Percentiles rank a stretch among this genome's conserved stretches.
Conservation (phyloP, 768 basidiomycete genomes). For the Hypsizygus marmoreus region DNA sequence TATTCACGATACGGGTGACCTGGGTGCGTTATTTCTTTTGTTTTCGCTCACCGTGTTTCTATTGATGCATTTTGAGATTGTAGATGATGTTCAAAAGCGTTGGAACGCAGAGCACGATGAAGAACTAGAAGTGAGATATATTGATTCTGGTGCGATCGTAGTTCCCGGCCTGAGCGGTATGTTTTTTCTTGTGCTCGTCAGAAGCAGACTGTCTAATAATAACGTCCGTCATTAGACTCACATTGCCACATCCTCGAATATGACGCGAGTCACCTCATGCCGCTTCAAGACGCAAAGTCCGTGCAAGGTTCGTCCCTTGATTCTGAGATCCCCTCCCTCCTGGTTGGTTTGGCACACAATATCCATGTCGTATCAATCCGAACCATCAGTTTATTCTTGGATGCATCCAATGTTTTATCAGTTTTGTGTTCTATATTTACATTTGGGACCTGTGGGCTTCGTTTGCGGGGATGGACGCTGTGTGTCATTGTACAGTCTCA, state of each 20-base stretch:
- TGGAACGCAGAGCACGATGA: background rate
- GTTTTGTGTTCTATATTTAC: no score
- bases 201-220: conserved; percentile 1
- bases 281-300: conserved; percentile 49
- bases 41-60: background rate
- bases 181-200: conserved; percentile 17
- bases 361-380: no score
- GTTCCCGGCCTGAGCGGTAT: conserved; percentile 61
- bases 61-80: no score
- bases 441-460: no score
- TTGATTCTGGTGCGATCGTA: conserved; percentile 48
- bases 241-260: conserved; percentile 69
- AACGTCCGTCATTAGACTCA: conserved; percentile 43
- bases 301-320: no score
- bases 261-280: conserved; percentile 53
- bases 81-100: conserved; percentile 3
- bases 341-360: no score
- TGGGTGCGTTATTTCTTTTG: background rate
- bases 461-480: no score
- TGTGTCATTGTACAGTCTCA: no score
- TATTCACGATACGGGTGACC: background rate
- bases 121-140: conserved; percentile 28
- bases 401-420: no score
- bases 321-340: no score
- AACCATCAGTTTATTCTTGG: no score